Evolutionary conservation across 208 protist genomes (phyloP).

Genomic region (Crithidia sp.): DNA sequence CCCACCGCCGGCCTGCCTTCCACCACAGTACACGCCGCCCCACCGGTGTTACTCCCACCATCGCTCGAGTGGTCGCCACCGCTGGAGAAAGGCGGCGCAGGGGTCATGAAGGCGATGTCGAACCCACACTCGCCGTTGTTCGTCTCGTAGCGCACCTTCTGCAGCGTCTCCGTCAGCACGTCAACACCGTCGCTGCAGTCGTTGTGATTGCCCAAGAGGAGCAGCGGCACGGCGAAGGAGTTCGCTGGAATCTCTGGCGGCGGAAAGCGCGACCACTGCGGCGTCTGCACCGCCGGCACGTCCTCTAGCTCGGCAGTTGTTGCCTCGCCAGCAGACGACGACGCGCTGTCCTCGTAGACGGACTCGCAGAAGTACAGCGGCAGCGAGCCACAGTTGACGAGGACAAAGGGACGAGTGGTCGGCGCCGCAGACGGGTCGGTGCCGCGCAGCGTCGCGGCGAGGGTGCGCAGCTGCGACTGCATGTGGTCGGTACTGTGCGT

Average conservation of each 20-base stretch:
- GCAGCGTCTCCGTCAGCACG: background rate
- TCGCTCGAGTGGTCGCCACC: background rate
- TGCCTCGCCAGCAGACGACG: background rate
- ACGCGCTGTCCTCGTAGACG: slow-evolving; percentile 9
- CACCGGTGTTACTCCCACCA: background rate
- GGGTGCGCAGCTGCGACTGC: slow-evolving; percentile 22
- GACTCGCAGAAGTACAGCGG: slow-evolving; percentile 49
- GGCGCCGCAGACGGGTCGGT: background rate
- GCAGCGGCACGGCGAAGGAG: slow-evolving; percentile 41
- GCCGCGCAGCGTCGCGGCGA: slow-evolving; percentile 27
- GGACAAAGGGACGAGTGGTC: slow-evolving; percentile 29
- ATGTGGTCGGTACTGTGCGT: slow-evolving; percentile 36
- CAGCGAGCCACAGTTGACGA: slow-evolving; percentile 50
- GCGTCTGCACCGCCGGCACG: background rate
- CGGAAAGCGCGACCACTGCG: slow-evolving; percentile 51
- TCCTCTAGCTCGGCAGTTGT: slow-evolving; percentile 4
- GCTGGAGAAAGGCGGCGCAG: background rate
- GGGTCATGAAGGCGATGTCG: slow-evolving; percentile 18
- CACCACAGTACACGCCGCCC: slow-evolving; percentile 13
- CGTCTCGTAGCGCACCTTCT: slow-evolving; percentile 43
- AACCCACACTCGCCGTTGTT: slow-evolving; percentile 42
- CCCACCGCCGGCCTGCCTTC: slow-evolving; percentile 14
- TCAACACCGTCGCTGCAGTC: no score
- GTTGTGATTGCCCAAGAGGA: background rate
- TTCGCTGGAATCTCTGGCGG: slow-evolving; percentile 50